Evolutionary conservation across 768 basidiomycete species (phyloP).

Genomic region (Macrolepiota albuminosa): DNA sequence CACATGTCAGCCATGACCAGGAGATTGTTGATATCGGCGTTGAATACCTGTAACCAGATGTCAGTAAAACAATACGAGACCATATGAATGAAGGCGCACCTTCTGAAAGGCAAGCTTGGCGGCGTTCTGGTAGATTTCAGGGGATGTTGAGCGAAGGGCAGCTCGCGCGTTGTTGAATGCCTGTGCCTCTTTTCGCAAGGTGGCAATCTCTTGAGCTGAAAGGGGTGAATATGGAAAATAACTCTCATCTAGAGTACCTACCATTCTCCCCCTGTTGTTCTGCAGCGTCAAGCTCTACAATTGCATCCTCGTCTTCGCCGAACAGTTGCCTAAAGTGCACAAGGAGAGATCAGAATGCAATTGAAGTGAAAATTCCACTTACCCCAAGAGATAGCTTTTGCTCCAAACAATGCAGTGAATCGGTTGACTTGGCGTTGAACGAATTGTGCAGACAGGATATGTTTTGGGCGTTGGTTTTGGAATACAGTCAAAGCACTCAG

Average conservation of each 20-base stretch:
- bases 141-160: conserved; percentile 47
- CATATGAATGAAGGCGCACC: conserved; percentile 33
- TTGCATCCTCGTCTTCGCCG: conserved; percentile 86
- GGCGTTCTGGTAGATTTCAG: conserved; percentile 35
- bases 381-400: conserved; percentile 94
- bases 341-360: neutral
- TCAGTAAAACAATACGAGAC: neutral
- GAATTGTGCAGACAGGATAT: conserved; percentile 96
- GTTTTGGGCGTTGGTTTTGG: conserved; percentile 90
- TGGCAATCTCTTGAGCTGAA: conserved; percentile 84
- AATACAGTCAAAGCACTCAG: conserved; percentile 97
- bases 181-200: conserved; percentile 82
- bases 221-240: neutral
- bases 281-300: conserved; percentile 83
- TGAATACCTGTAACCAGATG: conserved; percentile 63
- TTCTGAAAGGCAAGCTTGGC: conserved; percentile 80
- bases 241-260: conserved; percentile 25
- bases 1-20: conserved; percentile 97
- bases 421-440: conserved; percentile 93
- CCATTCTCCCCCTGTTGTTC: conserved; percentile 93
- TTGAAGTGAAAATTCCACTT: conserved; percentile 22
- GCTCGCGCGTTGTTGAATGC: conserved; percentile 81
- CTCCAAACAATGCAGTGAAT: conserved; percentile 99
- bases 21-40: conserved; percentile 80
- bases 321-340: conserved; percentile 71